phyloP scores from a whole-genome alignment of 2,329 filamentous ascomycete genomes.

The Calonectria leucothoes region DNA sequence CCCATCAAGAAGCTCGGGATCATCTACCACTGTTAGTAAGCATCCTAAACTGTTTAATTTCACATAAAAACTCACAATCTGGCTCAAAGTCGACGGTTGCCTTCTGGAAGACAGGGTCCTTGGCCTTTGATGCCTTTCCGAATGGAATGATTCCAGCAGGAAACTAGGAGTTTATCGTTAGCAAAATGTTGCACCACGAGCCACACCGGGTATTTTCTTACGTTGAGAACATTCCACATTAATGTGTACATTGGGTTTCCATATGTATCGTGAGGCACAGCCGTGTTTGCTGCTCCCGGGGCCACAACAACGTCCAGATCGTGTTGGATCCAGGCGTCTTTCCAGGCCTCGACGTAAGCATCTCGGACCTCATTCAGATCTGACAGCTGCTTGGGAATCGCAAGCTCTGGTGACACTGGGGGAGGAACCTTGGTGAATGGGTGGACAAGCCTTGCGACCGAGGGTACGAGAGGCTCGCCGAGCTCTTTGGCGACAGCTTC shows the following conservation, averaged over 20 bases:
- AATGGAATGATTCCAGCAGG: slow-evolving; percentile 37
- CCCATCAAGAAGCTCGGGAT: slow-evolving; percentile 28
- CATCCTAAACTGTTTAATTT: rapidly evolving
- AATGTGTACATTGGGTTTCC: slow-evolving; percentile 34
- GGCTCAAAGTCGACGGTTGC: slow-evolving; percentile 30
- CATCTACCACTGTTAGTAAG: slow-evolving; percentile 22
- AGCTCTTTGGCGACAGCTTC: slow-evolving; percentile 28
- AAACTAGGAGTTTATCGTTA: slow-evolving; percentile 24
- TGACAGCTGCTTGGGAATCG: not conserved
- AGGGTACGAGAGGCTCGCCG: slow-evolving; percentile 33
- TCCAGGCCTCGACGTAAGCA: slow-evolving; percentile 28
- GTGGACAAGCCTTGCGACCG: slow-evolving; percentile 30
- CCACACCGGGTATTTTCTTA: not conserved
- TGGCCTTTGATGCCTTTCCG: slow-evolving; percentile 28
- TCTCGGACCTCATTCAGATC: slow-evolving; percentile 11
- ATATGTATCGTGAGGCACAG: slow-evolving; percentile 37
- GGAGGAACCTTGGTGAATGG: slow-evolving; percentile 25
- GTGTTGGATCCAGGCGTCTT: slow-evolving; percentile 27
- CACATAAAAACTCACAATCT: slow-evolving; percentile 26
- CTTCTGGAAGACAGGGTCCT: slow-evolving; percentile 24
- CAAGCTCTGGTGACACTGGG: slow-evolving; percentile 25
- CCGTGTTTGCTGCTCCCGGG: slow-evolving; percentile 28
- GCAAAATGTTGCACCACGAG: rapidly evolving
- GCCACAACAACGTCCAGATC: slow-evolving; percentile 32
- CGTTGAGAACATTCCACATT: slow-evolving; percentile 40